These are phyloP conservation scores for Fusarium sp. DNA, from an alignment of 2,329 filamentous ascomycete genomes.

Conservation along the genomic window DNA sequence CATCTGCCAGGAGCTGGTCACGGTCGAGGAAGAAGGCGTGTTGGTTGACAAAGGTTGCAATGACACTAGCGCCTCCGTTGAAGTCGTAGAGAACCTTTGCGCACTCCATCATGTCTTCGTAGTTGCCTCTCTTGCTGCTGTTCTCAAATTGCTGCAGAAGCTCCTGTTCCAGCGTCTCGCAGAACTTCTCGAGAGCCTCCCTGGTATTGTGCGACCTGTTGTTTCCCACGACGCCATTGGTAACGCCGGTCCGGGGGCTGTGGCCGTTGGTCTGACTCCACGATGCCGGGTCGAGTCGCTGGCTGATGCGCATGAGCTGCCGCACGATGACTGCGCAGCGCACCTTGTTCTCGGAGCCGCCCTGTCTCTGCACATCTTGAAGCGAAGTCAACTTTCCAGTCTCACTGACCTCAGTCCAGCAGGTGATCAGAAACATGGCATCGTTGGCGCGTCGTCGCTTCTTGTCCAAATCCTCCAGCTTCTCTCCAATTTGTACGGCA, in stretches of 20 bases:
- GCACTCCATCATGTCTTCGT: slow-evolving; percentile 98
- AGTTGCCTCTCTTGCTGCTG: slow-evolving; percentile 94
- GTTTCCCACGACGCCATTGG: slow-evolving; percentile 57
- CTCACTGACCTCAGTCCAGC: slow-evolving; percentile 95
- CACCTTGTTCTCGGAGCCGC: slow-evolving; percentile 91
- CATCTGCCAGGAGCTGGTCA: slow-evolving; percentile 90
- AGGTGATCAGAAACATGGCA: slow-evolving; percentile 94
- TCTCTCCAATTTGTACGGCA: slow-evolving; percentile 94
- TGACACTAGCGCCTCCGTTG: slow-evolving; percentile 94
- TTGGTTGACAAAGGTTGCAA: slow-evolving; percentile 96
- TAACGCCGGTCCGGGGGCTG: slow-evolving; percentile 61
- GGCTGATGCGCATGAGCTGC: slow-evolving; percentile 93
- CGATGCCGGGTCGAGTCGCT: slow-evolving; percentile 83
- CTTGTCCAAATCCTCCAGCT: slow-evolving; percentile 91
- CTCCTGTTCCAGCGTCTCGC: slow-evolving; percentile 95
- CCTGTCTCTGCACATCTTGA: slow-evolving; percentile 87
- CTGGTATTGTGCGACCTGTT: slow-evolving; percentile 74
- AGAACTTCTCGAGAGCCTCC: slow-evolving; percentile 95
- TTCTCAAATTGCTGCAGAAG: slow-evolving; percentile 96
- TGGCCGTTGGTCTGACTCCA: slow-evolving; percentile 74
- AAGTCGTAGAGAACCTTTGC: slow-evolving; percentile 95
- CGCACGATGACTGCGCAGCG: slow-evolving; percentile 93
- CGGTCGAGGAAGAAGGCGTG: slow-evolving; percentile 99
- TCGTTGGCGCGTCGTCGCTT: slow-evolving; percentile 91
- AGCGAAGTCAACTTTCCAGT: slow-evolving; percentile 87